A percentile compares a stretch with the other conserved stretches of the same genome.
Evolutionary conservation across 2,329 filamentous ascomycete species (phyloP).

Genomic region (Beauveria sp.): DNA sequence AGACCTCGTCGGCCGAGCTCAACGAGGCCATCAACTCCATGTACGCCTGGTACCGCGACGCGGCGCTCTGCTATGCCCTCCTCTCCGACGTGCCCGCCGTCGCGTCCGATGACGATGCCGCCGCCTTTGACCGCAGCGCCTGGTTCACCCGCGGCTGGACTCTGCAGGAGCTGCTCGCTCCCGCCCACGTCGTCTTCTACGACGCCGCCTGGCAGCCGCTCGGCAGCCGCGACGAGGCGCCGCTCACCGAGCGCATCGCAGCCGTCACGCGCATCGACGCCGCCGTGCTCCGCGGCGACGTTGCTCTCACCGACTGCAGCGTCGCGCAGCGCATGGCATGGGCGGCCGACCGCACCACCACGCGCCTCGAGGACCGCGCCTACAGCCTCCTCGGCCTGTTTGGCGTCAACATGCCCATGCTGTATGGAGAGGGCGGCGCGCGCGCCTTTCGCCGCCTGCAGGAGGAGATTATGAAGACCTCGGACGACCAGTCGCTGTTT

Average conservation of each 20-base stretch:
- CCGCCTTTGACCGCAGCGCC: slow-evolving; percentile 13
- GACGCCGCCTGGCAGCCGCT: slow-evolving; percentile 20
- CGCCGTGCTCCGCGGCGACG: slow-evolving; percentile 12
- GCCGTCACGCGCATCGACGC: neutral
- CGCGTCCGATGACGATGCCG: neutral
- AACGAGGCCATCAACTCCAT: slow-evolving; percentile 9
- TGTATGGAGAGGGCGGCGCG: slow-evolving; percentile 17
- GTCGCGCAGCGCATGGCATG: slow-evolving; percentile 19
- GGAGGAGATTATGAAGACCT: slow-evolving; percentile 18
- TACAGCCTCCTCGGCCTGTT: slow-evolving; percentile 21
- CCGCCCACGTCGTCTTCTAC: slow-evolving; percentile 23
- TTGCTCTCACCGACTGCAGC: neutral
- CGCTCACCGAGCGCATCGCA: slow-evolving; percentile 12
- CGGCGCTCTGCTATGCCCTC: slow-evolving; percentile 20
- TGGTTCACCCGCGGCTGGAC: slow-evolving; percentile 46
- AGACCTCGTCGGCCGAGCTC: slow-evolving; percentile 4
- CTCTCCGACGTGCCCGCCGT: slow-evolving; percentile 15
- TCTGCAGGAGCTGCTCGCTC: slow-evolving; percentile 57
- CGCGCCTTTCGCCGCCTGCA: slow-evolving; percentile 16
- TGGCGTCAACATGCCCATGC: slow-evolving; percentile 20
- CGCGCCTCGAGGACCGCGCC: slow-evolving; percentile 18
- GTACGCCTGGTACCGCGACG: slow-evolving; percentile 21
- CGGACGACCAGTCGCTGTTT: slow-evolving; percentile 18
- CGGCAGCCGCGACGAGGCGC: slow-evolving; percentile 17
- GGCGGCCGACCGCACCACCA: slow-evolving; percentile 17